A percentile compares a stretch with the other conserved stretches of the same genome.
Conservation (phyloP, 306 rosid genomes). For the Morella rubra region DNA sequence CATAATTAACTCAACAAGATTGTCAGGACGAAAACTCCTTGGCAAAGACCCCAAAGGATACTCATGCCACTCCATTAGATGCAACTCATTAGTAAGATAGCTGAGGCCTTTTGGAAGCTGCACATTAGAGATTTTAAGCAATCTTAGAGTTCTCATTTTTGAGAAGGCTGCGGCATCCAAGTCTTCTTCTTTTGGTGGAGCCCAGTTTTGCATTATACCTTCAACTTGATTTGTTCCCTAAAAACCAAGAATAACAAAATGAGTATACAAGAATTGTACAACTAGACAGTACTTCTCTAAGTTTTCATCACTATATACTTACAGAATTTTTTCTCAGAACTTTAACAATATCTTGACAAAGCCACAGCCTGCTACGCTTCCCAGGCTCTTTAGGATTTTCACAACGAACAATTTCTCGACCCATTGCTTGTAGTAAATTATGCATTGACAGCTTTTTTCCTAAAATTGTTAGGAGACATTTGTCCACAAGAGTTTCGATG, state of each 20-base stretch:
- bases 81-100: slow-evolving; percentile 27
- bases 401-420: not conserved
- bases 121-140: slow-evolving; percentile 24
- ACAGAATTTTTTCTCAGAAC: slow-evolving; percentile 5
- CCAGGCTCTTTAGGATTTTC: slow-evolving; percentile 7
- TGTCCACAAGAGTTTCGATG: slow-evolving; percentile 22
- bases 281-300: not conserved
- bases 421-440: slow-evolving; percentile 30
- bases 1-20: slow-evolving; percentile 32
- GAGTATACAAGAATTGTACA: not conserved
- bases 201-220: slow-evolving; percentile 14
- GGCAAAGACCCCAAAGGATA: slow-evolving; percentile 22
- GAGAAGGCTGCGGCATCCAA: slow-evolving; percentile 27
- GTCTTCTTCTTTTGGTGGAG: not conserved
- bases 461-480: slow-evolving; percentile 11
- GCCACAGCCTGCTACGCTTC: slow-evolving; percentile 15
- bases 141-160: slow-evolving; percentile 13
- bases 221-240: slow-evolving; percentile 22
- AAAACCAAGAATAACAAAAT: not conserved
- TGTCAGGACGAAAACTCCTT: not conserved
- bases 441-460: slow-evolving; percentile 16
- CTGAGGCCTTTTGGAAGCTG: slow-evolving; percentile 24
- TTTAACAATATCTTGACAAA: not conserved
- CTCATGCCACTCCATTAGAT: slow-evolving; percentile 23
- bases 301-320: not conserved